Evolutionary conservation across 2,329 filamentous ascomycete species (phyloP), one percentile per base, ranked within the genome.

Genomic region (Arachnomyces sp.): DNA sequence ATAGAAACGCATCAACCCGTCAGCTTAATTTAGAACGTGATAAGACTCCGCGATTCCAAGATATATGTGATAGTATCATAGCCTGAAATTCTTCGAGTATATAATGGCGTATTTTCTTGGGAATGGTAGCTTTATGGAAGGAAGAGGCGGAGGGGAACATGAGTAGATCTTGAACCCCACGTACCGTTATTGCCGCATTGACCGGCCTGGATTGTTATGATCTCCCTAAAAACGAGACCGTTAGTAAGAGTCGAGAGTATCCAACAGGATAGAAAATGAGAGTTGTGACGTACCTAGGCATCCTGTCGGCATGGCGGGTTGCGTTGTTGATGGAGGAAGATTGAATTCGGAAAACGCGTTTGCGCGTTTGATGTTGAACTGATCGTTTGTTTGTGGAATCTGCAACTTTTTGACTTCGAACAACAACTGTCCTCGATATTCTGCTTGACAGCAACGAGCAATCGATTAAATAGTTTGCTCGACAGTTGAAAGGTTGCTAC

Each of bases 181-280:
- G 74, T 63, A 95, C 89, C 90, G 79, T 89, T 95, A 72, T 96
- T 96, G 77, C 90, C 92, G 76, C 92, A 96, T 69, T 96, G 92
- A 77, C 92, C 92, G 51, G 93, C 90, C 71, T 98, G 92, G 56
- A 98, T 84, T 47, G 93, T 98, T 67, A 98, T 98, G 58, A 98
- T 98, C 78, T 98, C 92, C 68, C 92, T 95, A 54, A 1, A 41
- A 14, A 40, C 11, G 4, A 13, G 12, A 41, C 39, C 14, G 41
- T 28, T 12, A 41, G 52, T 16, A 44, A 44, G 16, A 31, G 36
- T 28, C 9, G 18, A 4, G 36, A 7, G 35, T 3, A 36, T 8
- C 18, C 31, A 18, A 7, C 3, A 2, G 9, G 13, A 16, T 14
- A 15, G 13, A 14, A 25, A 16, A 12, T 13, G 17, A 6, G 35